Evolutionary conservation across 108 stramenopile genomes (phyloP), one percentile per base, ranked within the genome.

Genomic region (Cyclostephanos invisitatus): DNA sequence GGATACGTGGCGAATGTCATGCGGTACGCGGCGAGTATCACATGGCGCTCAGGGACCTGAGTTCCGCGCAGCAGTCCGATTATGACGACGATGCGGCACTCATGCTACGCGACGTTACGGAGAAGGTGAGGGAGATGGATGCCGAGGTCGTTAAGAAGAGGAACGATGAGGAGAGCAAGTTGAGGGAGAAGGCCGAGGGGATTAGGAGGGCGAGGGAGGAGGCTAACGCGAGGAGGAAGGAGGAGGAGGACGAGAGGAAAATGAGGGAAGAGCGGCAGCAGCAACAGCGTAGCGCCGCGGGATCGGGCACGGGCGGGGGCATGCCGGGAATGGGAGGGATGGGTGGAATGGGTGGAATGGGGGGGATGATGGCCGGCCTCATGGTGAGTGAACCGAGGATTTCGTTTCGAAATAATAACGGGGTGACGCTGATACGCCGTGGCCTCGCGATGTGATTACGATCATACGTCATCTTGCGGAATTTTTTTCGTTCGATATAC

Each of bases 61-160:
- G 72, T 55, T 80, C 80, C 14, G 84, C 87, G n/a, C 95, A 96
- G 78, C 21, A 83, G 9, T 93, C 94, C 68, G 95, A 96, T 82
- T 96, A 85, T 77, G 92, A 96, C 75, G 88, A 87, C 24, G 89
- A 80, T 21, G 82, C 88, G n/a, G 95, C 89, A 11, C 69, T 70
- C 21, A 84, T 85, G 74, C 72, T 92, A 69, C 89, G 91, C 64
- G 75, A 80, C 60, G 82, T 86, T 60, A 86, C 86, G 14, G 86
- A 95, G 47, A 90, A 86, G 49, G 65, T 67, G 24, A 51, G 20
- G 17, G 84, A 84, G 40, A 58, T 80, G 0, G 84, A 84, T 48
- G 54, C 47, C 0, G 70, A 64, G 67, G 62, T 79, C 36, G 76
- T 85, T n/a, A 86, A 89, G 78, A 85, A 81, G 68, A 87, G 87